Base-by-base conservation (phyloP, 2,329 filamentous ascomycete genomes). In the Fonsecaea pedrosoi region DNA sequence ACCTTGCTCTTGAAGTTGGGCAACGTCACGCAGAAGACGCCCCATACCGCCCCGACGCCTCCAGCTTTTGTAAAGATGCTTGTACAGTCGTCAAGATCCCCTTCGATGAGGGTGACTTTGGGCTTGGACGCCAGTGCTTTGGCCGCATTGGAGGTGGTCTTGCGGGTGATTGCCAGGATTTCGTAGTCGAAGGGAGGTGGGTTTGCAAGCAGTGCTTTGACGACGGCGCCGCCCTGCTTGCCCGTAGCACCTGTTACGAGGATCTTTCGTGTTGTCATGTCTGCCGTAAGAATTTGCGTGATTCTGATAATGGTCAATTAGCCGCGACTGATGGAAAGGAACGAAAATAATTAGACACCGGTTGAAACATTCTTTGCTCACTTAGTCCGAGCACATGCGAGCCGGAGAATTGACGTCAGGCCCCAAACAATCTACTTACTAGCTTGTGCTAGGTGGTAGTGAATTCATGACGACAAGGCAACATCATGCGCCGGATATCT, bases 11-110 rank as follows among this genome's bases (percentile, higher is more conserved):
- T 78, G 66, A 76, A 68, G 2, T 57, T 32, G 37, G 76, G 54
- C 68, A 86, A 80, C 76, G 88, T 86, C 0, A 90, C 86, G 25
- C 83, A 86, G 76, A 85, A 90, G 5, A 90, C 86, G 3, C 86
- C 86, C 82, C 84, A 87, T 64, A 88, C 81, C 1, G 80, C 77
- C 0, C 76, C 74, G 30, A 77, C 75, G 2, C 76, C 72, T 38
- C 78, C 77, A 5, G 81, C 83, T 34, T 78, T 77, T 38, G 76
- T 70, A 70, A 89, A 89, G 18, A 89, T 81, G 0, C 74, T 77
- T 0, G 78, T 75, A 0, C 82, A 76, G 45, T 88, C 78, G 61
- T 85, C 79, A 12, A 90, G 77, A 68, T 89, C 80, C 7, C 88
- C 87, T 71, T 87, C 78, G 3, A 90, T 81, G 0, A 90, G 70